A percentile compares a stretch with the other conserved stretches of the same genome.
These are phyloP conservation scores for Talaromyces proteolyticus DNA, from an alignment of 495 filamentous ascomycete genomes.

Conservation along the genomic window DNA sequence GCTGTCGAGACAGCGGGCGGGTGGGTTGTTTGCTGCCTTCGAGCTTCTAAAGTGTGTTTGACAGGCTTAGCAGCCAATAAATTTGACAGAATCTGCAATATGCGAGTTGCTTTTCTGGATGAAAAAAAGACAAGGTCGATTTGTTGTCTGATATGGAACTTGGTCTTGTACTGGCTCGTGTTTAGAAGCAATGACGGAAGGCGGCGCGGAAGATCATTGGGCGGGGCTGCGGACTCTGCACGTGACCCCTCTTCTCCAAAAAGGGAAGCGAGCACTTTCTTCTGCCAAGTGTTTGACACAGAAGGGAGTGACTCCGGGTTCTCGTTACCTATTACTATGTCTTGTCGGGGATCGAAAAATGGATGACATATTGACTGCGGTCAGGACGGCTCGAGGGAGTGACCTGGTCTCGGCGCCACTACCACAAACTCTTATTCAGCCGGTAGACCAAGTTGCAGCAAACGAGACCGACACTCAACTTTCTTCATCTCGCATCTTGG, in stretches of 20 bases:
- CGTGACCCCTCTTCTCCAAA: conserved; percentile 23
- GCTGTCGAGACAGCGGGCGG: neutral
- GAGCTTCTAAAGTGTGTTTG: no score
- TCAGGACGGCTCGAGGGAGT: conserved; percentile 26
- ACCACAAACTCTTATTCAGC: conserved; percentile 53
- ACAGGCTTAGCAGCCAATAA: no score
- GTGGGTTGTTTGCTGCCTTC: neutral
- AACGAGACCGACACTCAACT: conserved; percentile 10
- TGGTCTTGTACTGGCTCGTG: no score
- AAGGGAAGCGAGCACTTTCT: neutral
- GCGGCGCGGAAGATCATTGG: neutral
- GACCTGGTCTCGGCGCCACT: neutral
- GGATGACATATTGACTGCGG: conserved; percentile 37
- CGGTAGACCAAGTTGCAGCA: conserved; percentile 44
- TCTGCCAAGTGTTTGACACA: neutral
- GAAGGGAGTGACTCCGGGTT: neutral
- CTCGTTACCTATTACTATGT: no score
- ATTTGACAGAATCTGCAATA: no score
- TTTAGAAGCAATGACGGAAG: no score
- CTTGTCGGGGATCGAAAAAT: conserved; percentile 13
- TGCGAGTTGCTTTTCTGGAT: no score
- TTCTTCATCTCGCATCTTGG: neutral
- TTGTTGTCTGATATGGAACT: no score
- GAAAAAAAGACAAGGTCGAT: no score
- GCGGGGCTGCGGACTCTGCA: conserved; percentile 8